Base-by-base conservation (phyloP, 306 rosid species). In the Carpinus viminea region DNA sequence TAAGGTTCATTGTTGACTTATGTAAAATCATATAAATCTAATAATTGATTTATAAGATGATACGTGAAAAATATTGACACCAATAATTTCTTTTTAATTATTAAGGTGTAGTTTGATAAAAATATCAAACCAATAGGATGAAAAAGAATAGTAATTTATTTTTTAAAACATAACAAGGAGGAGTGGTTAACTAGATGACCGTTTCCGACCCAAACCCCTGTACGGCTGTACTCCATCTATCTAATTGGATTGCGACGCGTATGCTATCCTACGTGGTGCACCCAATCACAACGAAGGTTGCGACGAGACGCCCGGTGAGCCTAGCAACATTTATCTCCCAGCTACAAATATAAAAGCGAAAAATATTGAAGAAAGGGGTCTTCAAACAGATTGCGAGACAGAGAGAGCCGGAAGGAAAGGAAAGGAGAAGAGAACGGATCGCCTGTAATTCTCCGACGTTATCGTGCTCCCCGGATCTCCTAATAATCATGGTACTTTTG, bases 401-500 rank as follows among this genome's bases (percentile, higher is more conserved):
- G 56, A 16, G 24, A 45, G 47, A 77, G 16, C 8, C 4, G 50
- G 60, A 66, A 21, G n/a, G 61, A 72, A 31, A 70, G 20, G 34
- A 41, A n/a, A 16, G 48, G 28, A 56, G 72, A 59, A 48, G 66
- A n/a, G 28, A 47, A 41, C 12, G 55, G 61, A 73, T 60, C 52
- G 26, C 68, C 83, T 46, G 72, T n/a, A 8, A 31, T 53, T 54
- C 76, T 53, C 34, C 82, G 77, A 62, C 76, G 46, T 48, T 38
- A 76, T 73, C 53, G 54, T 17, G 43, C 45, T 73, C 8, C 7
- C 71, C 75, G 26, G 81, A 77, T 74, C 81, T 79, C 18, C 55
- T 10, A 38, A 4, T 48, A 31, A 78, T 60, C 66, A 85, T 85
- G 88, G 88, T 85, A 82, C 20, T 54, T 43, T 72, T 12, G 18